These are phyloP conservation scores for Colletotrichum liaoningense DNA, from an alignment of 2,329 filamentous ascomycete species.

Conservation along the genomic window DNA sequence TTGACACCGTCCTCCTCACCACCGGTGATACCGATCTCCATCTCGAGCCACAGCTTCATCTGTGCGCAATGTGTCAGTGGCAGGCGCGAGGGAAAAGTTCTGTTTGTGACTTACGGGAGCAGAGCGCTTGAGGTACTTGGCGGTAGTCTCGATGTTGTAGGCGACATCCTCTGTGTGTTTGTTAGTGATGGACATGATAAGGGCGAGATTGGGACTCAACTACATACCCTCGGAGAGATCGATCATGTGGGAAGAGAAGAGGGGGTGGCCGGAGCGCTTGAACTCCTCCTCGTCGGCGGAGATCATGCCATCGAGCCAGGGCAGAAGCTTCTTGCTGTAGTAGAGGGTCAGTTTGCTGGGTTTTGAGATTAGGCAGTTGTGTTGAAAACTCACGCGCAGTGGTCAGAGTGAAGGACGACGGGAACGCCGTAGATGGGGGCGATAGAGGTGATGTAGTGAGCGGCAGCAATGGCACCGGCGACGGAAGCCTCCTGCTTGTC, in stretches of 20 bases:
- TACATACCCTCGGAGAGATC: slow-evolving; percentile 82
- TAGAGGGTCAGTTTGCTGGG: neutral
- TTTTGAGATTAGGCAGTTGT: neutral
- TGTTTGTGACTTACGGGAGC: slow-evolving; percentile 64
- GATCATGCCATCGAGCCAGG: slow-evolving; percentile 96
- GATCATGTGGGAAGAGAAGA: slow-evolving; percentile 99
- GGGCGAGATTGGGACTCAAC: neutral
- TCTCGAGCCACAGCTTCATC: slow-evolving; percentile 99
- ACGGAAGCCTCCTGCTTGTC: slow-evolving; percentile 88
- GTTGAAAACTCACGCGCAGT: slow-evolving; percentile 73
- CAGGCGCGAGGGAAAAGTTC: too few relatives aligned
- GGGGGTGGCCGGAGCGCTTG: slow-evolving; percentile 90
- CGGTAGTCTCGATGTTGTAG: slow-evolving; percentile 92
- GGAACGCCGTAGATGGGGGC: slow-evolving; percentile 90
- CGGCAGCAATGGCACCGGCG: slow-evolving; percentile 86
- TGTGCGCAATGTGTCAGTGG: neutral
- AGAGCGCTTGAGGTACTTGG: slow-evolving; percentile 91
- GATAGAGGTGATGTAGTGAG: slow-evolving; percentile 91
- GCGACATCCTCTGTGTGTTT: slow-evolving; percentile 71
- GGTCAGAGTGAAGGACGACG: slow-evolving; percentile 95
- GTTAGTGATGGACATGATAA: neutral
- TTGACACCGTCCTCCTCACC: slow-evolving; percentile 98
- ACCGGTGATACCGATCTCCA: slow-evolving; percentile 86
- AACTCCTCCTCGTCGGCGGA: slow-evolving; percentile 95
- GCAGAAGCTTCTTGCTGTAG: slow-evolving; percentile 88